These are phyloP conservation scores for Euphorbia corollata DNA, from an alignment of 441 rosid genomes.

Conservation along the genomic window DNA sequence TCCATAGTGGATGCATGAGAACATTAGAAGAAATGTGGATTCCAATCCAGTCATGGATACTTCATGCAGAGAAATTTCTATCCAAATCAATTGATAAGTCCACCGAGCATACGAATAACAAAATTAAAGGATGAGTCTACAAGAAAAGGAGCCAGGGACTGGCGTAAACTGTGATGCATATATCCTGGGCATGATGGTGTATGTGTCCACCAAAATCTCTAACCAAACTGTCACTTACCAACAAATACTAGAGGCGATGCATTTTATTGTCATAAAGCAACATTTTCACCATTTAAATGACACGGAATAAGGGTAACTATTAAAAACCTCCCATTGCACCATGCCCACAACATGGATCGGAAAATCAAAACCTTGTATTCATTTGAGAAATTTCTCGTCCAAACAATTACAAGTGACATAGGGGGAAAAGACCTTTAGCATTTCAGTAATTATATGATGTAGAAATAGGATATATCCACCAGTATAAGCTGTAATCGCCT, in stretches of 20 bases:
- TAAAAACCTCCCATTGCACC: not conserved
- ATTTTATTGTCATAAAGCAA: not conserved
- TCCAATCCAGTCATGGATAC: constrained; percentile 11
- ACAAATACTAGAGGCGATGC: not conserved
- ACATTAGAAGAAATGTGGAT: not conserved
- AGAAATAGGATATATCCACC: not conserved
- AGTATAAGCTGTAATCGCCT: not conserved
- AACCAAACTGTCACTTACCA: too few relatives aligned
- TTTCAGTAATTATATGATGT: not conserved
- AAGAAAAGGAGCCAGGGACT: not conserved
- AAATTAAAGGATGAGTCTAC: not conserved
- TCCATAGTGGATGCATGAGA: not conserved
- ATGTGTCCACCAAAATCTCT: not conserved
- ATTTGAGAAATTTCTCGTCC: not conserved
- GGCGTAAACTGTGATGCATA: not conserved
- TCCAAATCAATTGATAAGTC: not conserved
- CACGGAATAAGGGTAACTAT: not conserved
- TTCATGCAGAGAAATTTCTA: not conserved
- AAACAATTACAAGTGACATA: not conserved
- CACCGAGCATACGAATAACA: not conserved
- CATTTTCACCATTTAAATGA: not conserved
- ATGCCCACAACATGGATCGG: not conserved
- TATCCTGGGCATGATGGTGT: not conserved
- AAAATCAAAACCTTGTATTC: not conserved
- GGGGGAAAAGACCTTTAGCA: not conserved